A percentile compares a stretch with the other conserved stretches of the same genome.
phyloP scores from a whole-genome alignment of 352 stramenopile genomes.

The Pythium insidiosum region DNA sequence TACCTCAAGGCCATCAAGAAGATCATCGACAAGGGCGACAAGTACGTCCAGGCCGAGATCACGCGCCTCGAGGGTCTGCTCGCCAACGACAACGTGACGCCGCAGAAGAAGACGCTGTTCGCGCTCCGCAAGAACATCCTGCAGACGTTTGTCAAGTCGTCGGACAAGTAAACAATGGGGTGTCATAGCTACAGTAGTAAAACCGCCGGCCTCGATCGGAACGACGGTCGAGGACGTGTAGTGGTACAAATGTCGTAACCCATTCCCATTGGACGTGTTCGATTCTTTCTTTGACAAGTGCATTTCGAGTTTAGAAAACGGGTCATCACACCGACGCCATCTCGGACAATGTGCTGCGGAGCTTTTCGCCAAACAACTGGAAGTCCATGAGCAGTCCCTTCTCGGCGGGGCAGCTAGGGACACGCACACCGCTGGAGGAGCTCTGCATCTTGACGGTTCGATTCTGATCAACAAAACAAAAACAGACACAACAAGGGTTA shows the following conservation, averaged over 20 bases:
- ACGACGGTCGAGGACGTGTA: not conserved
- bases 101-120: constrained; percentile 88
- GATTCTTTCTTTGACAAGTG: not conserved
- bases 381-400: constrained; percentile 63
- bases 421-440: constrained; percentile 61
- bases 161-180: constrained; percentile 21
- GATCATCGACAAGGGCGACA: constrained; percentile 78
- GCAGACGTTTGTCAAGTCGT: constrained; percentile 47
- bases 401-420: constrained; percentile 67
- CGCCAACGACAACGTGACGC: constrained; percentile 70
- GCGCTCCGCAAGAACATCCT: constrained; percentile 89
- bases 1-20: constrained; percentile 91
- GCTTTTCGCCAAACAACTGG: constrained; percentile 74
- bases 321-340: constrained; percentile 67
- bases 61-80: constrained; percentile 73
- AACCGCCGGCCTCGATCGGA: not conserved
- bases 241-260: not conserved
- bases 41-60: constrained; percentile 82
- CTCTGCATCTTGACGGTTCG: constrained; percentile 81
- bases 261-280: not conserved
- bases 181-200: not conserved
- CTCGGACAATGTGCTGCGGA: constrained; percentile 77
- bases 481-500: no score
- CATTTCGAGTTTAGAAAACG: no score
- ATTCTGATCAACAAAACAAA: constrained; percentile 31